Conservation (phyloP, 202 grass and related monocot species). For the Saccharum hybrid region DNA sequence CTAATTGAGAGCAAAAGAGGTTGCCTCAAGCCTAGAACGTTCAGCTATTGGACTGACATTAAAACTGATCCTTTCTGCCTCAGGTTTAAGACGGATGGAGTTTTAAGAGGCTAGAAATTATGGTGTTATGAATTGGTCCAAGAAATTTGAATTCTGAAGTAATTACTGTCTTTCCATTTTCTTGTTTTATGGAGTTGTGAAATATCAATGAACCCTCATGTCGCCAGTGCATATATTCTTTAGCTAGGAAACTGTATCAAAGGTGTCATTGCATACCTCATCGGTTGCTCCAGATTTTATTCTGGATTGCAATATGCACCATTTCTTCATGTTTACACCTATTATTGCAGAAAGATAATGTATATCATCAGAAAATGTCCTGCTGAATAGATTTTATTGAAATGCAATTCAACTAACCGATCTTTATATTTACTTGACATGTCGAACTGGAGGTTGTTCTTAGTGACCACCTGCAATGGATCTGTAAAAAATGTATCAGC, state of each 20-base stretch:
- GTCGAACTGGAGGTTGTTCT: constrained; percentile 64
- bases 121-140: constrained; percentile 19
- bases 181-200: constrained; percentile 23
- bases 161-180: constrained; percentile 14
- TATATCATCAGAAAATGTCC: constrained; percentile 36
- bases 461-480: constrained; percentile 81
- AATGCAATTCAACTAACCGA: constrained; percentile 62
- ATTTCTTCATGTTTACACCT: constrained; percentile 97
- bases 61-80: constrained; percentile 11
- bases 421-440: constrained; percentile 82
- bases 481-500: constrained; percentile 63
- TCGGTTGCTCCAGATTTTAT: constrained; percentile 97
- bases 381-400: constrained; percentile 27
- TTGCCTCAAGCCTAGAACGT: not conserved
- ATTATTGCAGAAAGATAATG: constrained; percentile 42
- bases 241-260: constrained; percentile 27
- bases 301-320: constrained; percentile 98
- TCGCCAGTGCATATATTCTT: constrained; percentile 16
- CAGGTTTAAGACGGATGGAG: constrained; percentile 33
- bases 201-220: constrained; percentile 14
- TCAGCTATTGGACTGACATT: not conserved
- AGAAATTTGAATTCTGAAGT: constrained; percentile 22
- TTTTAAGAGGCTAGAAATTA: constrained; percentile 36
- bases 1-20: constrained; percentile 3
- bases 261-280: constrained; percentile 57